A percentile compares a stretch with the other conserved stretches of the same genome.
Evolutionary conservation across 805 yeast species (phyloP).

Genomic region (Nakazawaea molendinolei): DNA sequence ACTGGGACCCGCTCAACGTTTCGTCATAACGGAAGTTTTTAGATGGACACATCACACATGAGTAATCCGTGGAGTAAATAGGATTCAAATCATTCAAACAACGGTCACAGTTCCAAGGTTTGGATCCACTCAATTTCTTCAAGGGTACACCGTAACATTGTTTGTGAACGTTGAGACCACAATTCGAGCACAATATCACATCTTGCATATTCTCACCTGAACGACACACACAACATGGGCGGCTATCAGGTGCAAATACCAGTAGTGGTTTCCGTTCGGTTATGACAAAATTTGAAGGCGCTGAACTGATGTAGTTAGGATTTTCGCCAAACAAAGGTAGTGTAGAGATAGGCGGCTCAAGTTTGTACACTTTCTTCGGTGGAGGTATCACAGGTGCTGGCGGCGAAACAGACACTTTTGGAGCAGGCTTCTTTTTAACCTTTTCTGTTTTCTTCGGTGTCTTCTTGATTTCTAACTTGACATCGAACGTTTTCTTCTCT

Average conservation of each 20-base stretch:
- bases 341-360: conserved; percentile 5
- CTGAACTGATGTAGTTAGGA: conserved; percentile 6
- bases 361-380: conserved; percentile 8
- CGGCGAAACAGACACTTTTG: conserved; percentile 1
- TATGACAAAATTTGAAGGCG: too few species aligned
- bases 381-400: conserved; percentile 7
- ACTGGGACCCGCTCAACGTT: conserved; percentile 32
- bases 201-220: conserved; percentile 29
- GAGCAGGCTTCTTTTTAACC: conserved; percentile 5
- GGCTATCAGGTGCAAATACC: conserved; percentile 20
- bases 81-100: conserved; percentile 71
- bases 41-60: conserved; percentile 61
- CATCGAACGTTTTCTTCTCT: conserved; percentile 9
- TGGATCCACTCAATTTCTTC: conserved; percentile 13
- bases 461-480: conserved; percentile 9
- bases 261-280: too few species aligned
- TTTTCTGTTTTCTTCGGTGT: conserved; percentile 4
- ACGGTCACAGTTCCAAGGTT: conserved; percentile 72
- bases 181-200: conserved; percentile 49
- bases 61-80: conserved; percentile 43
- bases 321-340: conserved; percentile 1
- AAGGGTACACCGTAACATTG: conserved; percentile 54
- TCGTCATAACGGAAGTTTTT: conserved; percentile 43
- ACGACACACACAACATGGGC: conserved; percentile 56
- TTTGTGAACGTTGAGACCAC: conserved; percentile 67